phyloP scores from a whole-genome alignment of 306 rosid species.

The Amphicarpaea edgeworthii region DNA sequence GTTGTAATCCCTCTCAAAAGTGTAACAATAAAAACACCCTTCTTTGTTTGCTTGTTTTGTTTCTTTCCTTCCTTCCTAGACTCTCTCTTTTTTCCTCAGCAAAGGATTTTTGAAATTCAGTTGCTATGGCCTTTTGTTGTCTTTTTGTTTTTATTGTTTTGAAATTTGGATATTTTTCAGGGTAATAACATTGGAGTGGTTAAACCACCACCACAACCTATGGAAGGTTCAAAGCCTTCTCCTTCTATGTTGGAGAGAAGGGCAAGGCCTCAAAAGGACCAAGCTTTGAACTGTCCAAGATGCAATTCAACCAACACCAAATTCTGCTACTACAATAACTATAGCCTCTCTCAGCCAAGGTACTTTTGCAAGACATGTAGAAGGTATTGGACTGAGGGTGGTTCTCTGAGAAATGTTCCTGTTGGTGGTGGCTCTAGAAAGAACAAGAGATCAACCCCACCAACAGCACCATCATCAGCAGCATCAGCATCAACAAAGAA shows the following conservation, averaged over 20 bases:
- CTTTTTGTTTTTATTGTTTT: constrained; percentile 22
- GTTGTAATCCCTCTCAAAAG: constrained; percentile 58
- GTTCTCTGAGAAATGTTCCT: constrained; percentile 92
- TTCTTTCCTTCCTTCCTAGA: constrained; percentile 45
- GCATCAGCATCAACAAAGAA: constrained; percentile 52
- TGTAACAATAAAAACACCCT: constrained; percentile 54
- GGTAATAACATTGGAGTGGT: constrained; percentile 63
- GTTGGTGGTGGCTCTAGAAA: constrained; percentile 98
- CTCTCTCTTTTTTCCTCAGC: constrained; percentile 26
- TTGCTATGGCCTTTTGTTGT: constrained; percentile 47
- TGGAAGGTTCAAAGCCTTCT: constrained; percentile 67
- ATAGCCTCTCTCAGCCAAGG: constrained; percentile 94
- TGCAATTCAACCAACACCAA: constrained; percentile 96
- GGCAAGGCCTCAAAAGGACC: constrained; percentile 81
- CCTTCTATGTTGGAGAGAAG: constrained; percentile 67
- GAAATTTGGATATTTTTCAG: constrained; percentile 43
- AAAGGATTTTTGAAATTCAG: not conserved
- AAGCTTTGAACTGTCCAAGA: constrained; percentile 93
- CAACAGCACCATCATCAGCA: constrained; percentile 54
- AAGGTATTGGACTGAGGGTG: constrained; percentile 99
- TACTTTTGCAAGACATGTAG: constrained; percentile 94
- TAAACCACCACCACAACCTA: constrained; percentile 49
- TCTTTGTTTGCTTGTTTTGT: constrained; percentile 54
- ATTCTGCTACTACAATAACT: constrained; percentile 96
- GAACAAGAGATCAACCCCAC: constrained; percentile 77